These are phyloP conservation scores for Stromatinia cepivora DNA, from an alignment of 2,329 filamentous ascomycete species.

Conservation along the genomic window DNA sequence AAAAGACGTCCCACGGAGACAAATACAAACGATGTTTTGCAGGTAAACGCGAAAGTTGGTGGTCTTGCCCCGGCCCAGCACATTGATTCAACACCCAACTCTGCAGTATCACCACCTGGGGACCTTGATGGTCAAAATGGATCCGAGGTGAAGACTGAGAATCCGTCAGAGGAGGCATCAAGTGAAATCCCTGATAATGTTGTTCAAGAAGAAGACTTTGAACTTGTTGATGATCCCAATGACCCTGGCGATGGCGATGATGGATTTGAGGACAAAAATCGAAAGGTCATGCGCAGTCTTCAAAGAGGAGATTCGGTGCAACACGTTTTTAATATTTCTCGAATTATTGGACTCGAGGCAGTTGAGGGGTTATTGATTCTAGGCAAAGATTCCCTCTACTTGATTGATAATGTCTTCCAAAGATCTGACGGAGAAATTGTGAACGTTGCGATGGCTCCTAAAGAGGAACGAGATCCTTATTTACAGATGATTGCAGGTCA, in stretches of 20 bases:
- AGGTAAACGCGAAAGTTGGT: conserved; percentile 39
- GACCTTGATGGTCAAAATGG: conserved; percentile 25
- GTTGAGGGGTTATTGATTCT: conserved; percentile 92
- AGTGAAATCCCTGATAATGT: conserved; percentile 32
- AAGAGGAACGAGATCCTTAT: conserved; percentile 91
- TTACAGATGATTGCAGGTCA: conserved; percentile 86
- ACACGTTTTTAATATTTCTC: conserved; percentile 91
- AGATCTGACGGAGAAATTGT: conserved; percentile 94
- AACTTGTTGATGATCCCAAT: conserved; percentile 91
- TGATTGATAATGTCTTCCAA: conserved; percentile 96
- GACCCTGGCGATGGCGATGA: conserved; percentile 74
- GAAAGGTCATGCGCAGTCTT: conserved; percentile 93
- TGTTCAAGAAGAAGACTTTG: conserved; percentile 79
- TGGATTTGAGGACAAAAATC: conserved; percentile 94
- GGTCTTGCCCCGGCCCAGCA: conserved; percentile 21
- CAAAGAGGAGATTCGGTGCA: conserved; percentile 90
- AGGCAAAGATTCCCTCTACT: conserved; percentile 87
- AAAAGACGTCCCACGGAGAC: conserved; percentile 66
- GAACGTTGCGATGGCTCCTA: conserved; percentile 89
- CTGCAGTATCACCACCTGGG: conserved; percentile 22
- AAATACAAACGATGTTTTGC: conserved; percentile 41
- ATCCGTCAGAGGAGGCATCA: conserved; percentile 25
- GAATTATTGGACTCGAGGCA: conserved; percentile 89
- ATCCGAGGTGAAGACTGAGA: conserved; percentile 25
- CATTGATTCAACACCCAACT: conserved; percentile 25